Evolutionary conservation across 352 stramenopile species (phyloP), one percentile per base, ranked within the genome.

Genomic region (Pythium grandisporangium): DNA sequence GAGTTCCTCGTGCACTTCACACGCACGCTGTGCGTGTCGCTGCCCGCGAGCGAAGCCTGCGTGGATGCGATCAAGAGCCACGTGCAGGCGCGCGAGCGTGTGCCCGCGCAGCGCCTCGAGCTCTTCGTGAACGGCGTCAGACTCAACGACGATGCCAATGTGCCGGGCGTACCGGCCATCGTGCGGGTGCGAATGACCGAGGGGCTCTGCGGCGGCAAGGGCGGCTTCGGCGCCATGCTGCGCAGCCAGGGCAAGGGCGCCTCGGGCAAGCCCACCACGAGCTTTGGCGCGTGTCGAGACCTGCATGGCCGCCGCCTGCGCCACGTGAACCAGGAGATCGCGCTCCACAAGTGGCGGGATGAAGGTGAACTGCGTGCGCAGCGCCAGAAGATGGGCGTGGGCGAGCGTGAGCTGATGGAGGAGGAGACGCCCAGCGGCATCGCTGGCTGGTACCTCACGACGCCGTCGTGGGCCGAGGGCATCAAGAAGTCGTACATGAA

Each of bases 261-360:
- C 6, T 68, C 76, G 0, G 62, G 66, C 30, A 87, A 83, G 46
- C 56, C 66, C 6, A 90, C 78, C 30, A 87, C 73, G 16, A 73
- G 71, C 56, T 90, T 89, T 48, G 77, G 80, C 22, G 75, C 80
- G 16, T 92, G 78, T 40, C 73, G 78, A 43, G 78, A 92, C 24
- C 57, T 92, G 25, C 72, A 88, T 41, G 80, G 80, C 17, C 73
- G 80, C 13, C 71, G 80, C 0, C 57, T 92, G 42, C 77, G 80
- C 6, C 80, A 93, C 37, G 80, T 93, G 53, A 93, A 92, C 54
- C 78, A 93, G 40, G 78, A 93, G 53, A 75, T 93, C 46, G 73
- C 73, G 2, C 76, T 91, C 61, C 58, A 71, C 35, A 91, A 93
- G 58, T 93, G 77, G 80, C 61, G 51, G 13, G 56, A 88, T 33